Percentiles rank a stretch among this genome's conserved stretches.
phyloP scores from a whole-genome alignment of 768 basidiomycete genomes.

The Mycena epipterygia region DNA sequence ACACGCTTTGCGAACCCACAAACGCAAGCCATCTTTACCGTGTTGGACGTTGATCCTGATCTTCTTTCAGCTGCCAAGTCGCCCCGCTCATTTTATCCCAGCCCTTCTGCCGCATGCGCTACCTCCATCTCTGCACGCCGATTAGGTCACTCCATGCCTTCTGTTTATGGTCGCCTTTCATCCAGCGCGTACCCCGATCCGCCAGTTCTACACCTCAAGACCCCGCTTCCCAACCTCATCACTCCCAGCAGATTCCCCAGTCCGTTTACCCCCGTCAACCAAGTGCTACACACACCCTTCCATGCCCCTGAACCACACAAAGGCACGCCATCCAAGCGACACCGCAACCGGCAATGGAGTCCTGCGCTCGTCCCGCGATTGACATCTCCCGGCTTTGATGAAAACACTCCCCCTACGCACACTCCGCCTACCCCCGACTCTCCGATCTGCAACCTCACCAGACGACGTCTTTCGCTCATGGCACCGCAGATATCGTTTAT shows the following conservation, averaged over 20 bases:
- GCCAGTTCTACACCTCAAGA: constrained; percentile 6
- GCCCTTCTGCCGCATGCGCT: neutral
- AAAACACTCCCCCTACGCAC: constrained; percentile 16
- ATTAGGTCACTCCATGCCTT: neutral
- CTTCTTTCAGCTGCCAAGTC: neutral
- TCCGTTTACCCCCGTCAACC: constrained; percentile 34
- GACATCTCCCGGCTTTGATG: constrained; percentile 21
- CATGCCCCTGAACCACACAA: constrained; percentile 23
- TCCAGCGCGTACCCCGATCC: neutral
- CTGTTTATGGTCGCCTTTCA: neutral
- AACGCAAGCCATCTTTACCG: neutral
- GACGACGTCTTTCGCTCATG: constrained; percentile 30
- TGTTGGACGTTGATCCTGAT: neutral
- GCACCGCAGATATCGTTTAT: constrained; percentile 2
- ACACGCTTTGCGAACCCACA: constrained; percentile 6
- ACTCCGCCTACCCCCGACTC: constrained; percentile 25
- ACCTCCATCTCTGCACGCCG: constrained; percentile 15
- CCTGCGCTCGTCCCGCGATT: constrained; percentile 1
- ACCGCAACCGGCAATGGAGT: constrained; percentile 26
- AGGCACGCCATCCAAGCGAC: constrained; percentile 25
- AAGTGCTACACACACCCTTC: constrained; percentile 32
- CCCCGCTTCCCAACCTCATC: constrained; percentile 26
- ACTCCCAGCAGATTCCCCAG: constrained; percentile 32
- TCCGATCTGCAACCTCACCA: constrained; percentile 26
- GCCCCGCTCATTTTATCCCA: neutral